Evolutionary conservation across 2,329 filamentous ascomycete genomes (phyloP).

Genomic region (Coniella lustricola): DNA sequence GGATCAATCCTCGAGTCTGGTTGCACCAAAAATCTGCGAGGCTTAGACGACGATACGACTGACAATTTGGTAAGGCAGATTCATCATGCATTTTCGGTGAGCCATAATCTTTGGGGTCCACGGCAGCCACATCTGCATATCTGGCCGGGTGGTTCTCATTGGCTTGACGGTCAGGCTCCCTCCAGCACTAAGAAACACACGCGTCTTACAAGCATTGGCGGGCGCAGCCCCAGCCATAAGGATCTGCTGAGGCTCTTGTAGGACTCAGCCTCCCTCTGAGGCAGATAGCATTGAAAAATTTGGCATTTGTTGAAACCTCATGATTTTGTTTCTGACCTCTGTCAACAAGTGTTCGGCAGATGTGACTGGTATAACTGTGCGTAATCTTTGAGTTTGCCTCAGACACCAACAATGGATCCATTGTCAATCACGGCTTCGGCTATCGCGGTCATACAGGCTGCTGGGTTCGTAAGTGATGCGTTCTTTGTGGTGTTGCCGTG

Average conservation of each 20-base stretch:
- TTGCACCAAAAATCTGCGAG: too few relatives aligned
- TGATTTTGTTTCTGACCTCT: background rate
- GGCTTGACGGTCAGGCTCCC: background rate
- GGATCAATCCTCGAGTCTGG: too few relatives aligned
- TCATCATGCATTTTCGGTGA: too few relatives aligned
- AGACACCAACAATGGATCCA: conserved; percentile 9
- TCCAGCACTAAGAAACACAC: background rate
- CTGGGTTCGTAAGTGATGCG: conserved; percentile 13
- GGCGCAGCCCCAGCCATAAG: background rate
- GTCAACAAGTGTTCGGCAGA: background rate
- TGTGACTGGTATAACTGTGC: background rate
- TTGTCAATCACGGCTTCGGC: conserved; percentile 12
- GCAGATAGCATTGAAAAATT: background rate
- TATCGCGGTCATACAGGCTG: conserved; percentile 11
- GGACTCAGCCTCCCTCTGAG: background rate
- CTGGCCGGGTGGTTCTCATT: background rate
- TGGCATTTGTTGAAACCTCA: background rate
- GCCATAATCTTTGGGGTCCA: too few relatives aligned
- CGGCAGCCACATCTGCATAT: too few relatives aligned
- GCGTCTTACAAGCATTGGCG: background rate
- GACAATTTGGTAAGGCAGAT: too few relatives aligned
- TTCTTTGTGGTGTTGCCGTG: background rate
- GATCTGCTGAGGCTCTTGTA: background rate
- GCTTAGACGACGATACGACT: too few relatives aligned
- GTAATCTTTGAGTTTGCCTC: background rate